phyloP scores from a whole-genome alignment of 2,329 filamentous ascomycete genomes.

The Ascochyta lentis region DNA sequence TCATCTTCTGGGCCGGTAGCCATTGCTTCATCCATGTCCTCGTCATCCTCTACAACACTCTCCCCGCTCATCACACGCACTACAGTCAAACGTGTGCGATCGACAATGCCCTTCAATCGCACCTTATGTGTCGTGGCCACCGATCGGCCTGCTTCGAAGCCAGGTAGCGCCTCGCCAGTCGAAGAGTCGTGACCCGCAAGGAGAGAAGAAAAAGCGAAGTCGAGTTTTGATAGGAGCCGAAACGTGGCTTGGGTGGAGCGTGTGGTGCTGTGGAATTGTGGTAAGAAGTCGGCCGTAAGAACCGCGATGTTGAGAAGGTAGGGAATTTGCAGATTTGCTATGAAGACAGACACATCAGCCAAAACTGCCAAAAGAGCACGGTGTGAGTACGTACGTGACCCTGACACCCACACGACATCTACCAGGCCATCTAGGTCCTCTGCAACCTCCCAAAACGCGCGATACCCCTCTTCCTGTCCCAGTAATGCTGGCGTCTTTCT shows the following conservation, averaged over 20 bases:
- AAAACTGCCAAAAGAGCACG: too few species aligned
- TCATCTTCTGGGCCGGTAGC: slow-evolving; percentile 45
- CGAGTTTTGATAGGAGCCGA: slow-evolving; percentile 75
- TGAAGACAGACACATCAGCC: slow-evolving; percentile 3
- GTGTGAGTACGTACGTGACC: slow-evolving; percentile 71
- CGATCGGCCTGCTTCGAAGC: slow-evolving; percentile 67
- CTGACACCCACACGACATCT: slow-evolving; percentile 84
- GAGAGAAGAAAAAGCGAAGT: slow-evolving; percentile 81
- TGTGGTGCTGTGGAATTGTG: slow-evolving; percentile 73
- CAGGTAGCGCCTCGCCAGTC: slow-evolving; percentile 70
- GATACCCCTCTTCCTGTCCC: slow-evolving; percentile 59
- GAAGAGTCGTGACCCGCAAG: slow-evolving; percentile 71
- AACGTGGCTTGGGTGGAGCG: slow-evolving; percentile 72
- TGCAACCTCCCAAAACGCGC: slow-evolving; percentile 72
- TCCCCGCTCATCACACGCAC: slow-evolving; percentile 70
- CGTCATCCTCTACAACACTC: slow-evolving; percentile 49
- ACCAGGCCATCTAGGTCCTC: slow-evolving; percentile 76
- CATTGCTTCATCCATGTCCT: slow-evolving; percentile 25
- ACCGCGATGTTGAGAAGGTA: slow-evolving; percentile 81
- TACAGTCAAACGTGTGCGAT: slow-evolving; percentile 74
- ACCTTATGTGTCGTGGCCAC: slow-evolving; percentile 90
- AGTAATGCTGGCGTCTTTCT: slow-evolving; percentile 55
- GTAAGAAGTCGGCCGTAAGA: slow-evolving; percentile 73
- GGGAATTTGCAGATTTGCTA: slow-evolving; percentile 80
- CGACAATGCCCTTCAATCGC: slow-evolving; percentile 79